Evolutionary conservation across 129 eudicot species (phyloP).

Genomic region (Gnaphalium uliginosum): DNA sequence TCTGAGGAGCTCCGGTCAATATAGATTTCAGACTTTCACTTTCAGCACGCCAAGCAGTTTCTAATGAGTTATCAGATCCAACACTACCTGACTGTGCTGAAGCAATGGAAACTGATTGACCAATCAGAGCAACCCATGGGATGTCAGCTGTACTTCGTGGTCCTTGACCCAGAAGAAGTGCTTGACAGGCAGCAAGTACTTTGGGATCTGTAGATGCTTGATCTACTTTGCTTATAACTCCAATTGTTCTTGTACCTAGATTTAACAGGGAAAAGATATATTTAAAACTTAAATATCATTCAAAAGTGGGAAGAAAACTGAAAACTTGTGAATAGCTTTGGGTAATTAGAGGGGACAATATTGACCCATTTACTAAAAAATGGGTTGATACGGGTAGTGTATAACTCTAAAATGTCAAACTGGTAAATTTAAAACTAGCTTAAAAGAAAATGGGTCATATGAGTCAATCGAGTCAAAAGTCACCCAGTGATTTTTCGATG

Average conservation of each 20-base stretch:
- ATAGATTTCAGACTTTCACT: constrained; percentile 95
- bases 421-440: neutral
- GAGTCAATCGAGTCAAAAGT: neutral
- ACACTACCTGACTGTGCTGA: constrained; percentile 84
- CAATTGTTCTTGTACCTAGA: constrained; percentile 89
- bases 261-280: constrained; percentile 1
- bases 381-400: neutral
- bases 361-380: neutral
- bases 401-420: neutral
- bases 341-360: neutral
- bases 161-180: constrained; percentile 90
- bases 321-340: neutral
- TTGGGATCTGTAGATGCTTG: constrained; percentile 95
- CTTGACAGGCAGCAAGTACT: constrained; percentile 96
- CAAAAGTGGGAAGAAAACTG: neutral
- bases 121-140: constrained; percentile 97
- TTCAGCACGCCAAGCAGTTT: constrained; percentile 98
- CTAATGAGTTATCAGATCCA: constrained; percentile 87
- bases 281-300: neutral
- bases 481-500: neutral
- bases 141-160: constrained; percentile 93
- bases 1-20: constrained; percentile 90
- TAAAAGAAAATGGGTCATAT: neutral
- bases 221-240: constrained; percentile 94
- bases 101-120: constrained; percentile 94